phyloP scores from a whole-genome alignment of 2,329 filamentous ascomycete genomes.

The Monilinia fructicola region DNA sequence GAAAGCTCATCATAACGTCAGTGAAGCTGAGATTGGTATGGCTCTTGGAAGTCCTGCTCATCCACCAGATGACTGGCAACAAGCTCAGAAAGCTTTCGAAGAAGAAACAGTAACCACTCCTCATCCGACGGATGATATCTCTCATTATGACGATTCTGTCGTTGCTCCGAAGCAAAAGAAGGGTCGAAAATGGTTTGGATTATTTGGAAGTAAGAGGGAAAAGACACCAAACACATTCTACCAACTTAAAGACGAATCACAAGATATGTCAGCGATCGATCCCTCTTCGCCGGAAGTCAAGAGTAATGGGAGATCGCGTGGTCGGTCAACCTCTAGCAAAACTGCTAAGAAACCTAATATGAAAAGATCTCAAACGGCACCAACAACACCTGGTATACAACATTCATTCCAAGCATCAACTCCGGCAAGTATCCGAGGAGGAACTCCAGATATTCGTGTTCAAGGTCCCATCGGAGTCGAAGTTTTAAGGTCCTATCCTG shows the following conservation, averaged over 20 bases:
- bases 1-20: neutral
- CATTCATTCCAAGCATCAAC: conserved; percentile 14
- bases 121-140: conserved; percentile 30
- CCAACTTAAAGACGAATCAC: conserved; percentile 36
- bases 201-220: conserved; percentile 47
- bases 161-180: conserved; percentile 44
- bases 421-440: conserved; percentile 7
- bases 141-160: conserved; percentile 19
- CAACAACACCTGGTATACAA: conserved; percentile 31
- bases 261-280: conserved; percentile 20
- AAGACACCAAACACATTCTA: conserved; percentile 41
- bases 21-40: conserved; percentile 59
- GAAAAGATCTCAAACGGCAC: conserved; percentile 36
- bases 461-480: conserved; percentile 28
- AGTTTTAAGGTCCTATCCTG: conserved; percentile 16
- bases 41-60: conserved; percentile 68
- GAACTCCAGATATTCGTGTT: conserved; percentile 32
- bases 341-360: conserved; percentile 33
- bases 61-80: conserved; percentile 34
- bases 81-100: conserved; percentile 23
- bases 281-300: conserved; percentile 23
- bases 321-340: conserved; percentile 34
- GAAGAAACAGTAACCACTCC: conserved; percentile 30
- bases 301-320: conserved; percentile 26
- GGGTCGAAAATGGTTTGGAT: conserved; percentile 58